These are phyloP conservation scores for Suillus placidus DNA, from an alignment of 768 basidiomycete genomes.

Conservation along the genomic window DNA sequence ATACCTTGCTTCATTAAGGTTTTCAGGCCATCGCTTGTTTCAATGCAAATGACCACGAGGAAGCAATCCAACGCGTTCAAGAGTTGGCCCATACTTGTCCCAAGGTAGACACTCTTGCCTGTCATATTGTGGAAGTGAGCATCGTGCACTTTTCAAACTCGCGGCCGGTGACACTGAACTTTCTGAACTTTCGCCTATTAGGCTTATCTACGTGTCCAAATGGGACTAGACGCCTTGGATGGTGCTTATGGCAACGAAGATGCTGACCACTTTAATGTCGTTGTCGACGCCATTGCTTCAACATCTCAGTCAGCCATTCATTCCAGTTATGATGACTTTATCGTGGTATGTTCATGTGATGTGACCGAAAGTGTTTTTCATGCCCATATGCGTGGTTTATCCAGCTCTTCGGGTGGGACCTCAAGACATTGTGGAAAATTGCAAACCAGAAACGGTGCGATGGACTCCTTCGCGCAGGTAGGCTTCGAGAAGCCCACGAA, in stretches of 20 bases:
- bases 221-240: background rate
- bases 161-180: no score
- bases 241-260: background rate
- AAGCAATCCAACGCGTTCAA: background rate
- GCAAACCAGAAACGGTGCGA: background rate
- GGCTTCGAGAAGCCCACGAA: background rate
- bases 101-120: background rate
- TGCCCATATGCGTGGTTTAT: background rate
- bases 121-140: background rate
- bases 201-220: background rate
- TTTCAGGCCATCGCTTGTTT: background rate
- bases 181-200: background rate
- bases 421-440: background rate
- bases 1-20: background rate
- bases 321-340: background rate
- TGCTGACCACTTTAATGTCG: background rate
- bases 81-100: background rate
- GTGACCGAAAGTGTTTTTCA: no score
- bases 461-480: background rate
- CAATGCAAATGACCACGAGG: background rate
- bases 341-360: background rate
- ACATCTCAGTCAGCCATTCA: background rate
- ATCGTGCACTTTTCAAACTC: no score
- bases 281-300: background rate
- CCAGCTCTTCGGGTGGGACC: conserved; percentile 1